phyloP scores from a whole-genome alignment of 768 basidiomycete species.

The Suillus occidentalis region DNA sequence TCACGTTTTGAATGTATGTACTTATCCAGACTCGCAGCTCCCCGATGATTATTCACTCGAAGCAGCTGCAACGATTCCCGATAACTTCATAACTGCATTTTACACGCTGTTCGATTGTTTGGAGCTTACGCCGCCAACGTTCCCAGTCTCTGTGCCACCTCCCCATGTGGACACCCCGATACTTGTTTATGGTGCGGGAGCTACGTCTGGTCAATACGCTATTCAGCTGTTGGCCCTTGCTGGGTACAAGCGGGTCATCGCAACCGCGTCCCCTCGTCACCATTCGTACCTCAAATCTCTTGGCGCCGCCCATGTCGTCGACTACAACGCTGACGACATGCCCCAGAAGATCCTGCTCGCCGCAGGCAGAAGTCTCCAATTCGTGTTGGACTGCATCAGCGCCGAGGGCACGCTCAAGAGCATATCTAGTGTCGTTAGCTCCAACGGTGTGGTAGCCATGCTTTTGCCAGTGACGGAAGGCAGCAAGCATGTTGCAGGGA shows the following conservation, averaged over 20 bases:
- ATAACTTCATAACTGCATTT: conserved; percentile 43
- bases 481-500: conserved; percentile 14
- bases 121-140: conserved; percentile 32
- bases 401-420: conserved; percentile 35
- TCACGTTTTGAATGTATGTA: background rate
- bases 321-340: conserved; percentile 40
- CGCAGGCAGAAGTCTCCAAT: conserved; percentile 30
- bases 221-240: conserved; percentile 42
- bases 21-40: conserved; percentile 30
- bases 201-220: conserved; percentile 40
- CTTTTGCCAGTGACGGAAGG: conserved; percentile 50
- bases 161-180: conserved; percentile 35
- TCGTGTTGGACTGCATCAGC: conserved; percentile 43
- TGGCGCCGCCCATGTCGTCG: conserved; percentile 41
- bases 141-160: conserved; percentile 32
- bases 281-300: conserved; percentile 39
- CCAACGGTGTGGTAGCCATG: conserved; percentile 41
- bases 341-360: conserved; percentile 35
- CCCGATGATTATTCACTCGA: conserved; percentile 40
- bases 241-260: conserved; percentile 43
- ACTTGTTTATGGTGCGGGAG: conserved; percentile 46
- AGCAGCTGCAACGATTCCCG: conserved; percentile 40
- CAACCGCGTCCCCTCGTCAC: conserved; percentile 41
- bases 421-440: conserved; percentile 38
- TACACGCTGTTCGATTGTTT: conserved; percentile 42